These are phyloP conservation scores for Bocquillonia castaneifolia DNA, from an alignment of 441 rosid species.

Conservation along the genomic window DNA sequence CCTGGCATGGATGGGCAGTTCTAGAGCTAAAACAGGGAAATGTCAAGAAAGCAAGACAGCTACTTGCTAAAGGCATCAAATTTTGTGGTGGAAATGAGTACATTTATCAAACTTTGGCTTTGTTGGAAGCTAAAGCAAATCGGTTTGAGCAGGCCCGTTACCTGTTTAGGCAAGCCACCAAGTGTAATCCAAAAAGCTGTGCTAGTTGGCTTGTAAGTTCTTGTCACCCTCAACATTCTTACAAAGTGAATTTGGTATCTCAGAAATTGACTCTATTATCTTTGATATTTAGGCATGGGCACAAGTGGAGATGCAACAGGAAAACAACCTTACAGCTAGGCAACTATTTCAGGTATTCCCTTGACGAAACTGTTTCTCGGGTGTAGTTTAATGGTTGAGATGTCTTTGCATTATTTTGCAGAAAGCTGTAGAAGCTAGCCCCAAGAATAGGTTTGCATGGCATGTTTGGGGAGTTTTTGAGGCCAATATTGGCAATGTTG, in stretches of 20 bases:
- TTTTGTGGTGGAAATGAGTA: slow-evolving; percentile 85
- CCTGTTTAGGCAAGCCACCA: slow-evolving; percentile 80
- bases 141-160: slow-evolving; percentile 74
- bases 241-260: neutral
- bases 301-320: slow-evolving; percentile 82
- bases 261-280: neutral
- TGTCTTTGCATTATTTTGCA: slow-evolving; percentile 23
- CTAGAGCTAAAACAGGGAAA: slow-evolving; percentile 88
- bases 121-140: slow-evolving; percentile 72
- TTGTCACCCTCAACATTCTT: slow-evolving; percentile 18
- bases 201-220: slow-evolving; percentile 98
- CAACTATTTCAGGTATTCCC: slow-evolving; percentile 69
- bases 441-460: slow-evolving; percentile 94
- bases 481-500: slow-evolving; percentile 58
- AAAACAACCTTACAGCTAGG: slow-evolving; percentile 65
- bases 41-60: slow-evolving; percentile 83
- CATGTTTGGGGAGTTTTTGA: slow-evolving; percentile 95
- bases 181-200: slow-evolving; percentile 78
- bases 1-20: slow-evolving; percentile 99
- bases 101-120: slow-evolving; percentile 79
- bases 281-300: slow-evolving; percentile 75
- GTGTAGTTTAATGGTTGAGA: neutral
- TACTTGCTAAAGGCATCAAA: slow-evolving; percentile 82
- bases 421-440: slow-evolving; percentile 95
- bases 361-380: slow-evolving; percentile 5